Evolutionary conservation across 2,329 filamentous ascomycete genomes (phyloP).

Genomic region (Fusarium odoratissimum): DNA sequence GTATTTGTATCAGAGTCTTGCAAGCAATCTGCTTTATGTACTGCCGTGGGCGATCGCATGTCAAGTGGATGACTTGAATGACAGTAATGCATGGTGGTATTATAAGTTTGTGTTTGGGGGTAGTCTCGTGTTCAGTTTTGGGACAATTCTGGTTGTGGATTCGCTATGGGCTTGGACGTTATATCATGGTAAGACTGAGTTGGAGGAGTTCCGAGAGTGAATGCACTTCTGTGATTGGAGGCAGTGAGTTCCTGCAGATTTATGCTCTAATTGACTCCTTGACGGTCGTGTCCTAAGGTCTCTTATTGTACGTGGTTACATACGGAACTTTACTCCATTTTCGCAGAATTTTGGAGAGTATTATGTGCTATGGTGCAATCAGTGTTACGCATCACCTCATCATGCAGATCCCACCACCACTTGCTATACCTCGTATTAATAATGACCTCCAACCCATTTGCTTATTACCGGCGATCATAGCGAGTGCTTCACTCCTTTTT

Average conservation of each 20-base stretch:
- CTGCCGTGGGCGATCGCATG: constrained; percentile 77
- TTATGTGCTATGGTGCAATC: constrained; percentile 18
- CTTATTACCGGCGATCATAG: background rate
- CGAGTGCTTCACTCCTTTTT: background rate
- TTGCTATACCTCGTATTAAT: background rate
- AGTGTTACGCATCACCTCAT: constrained; percentile 19
- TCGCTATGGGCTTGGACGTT: constrained; percentile 64
- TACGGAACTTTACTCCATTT: too few relatives aligned
- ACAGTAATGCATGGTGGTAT: constrained; percentile 72
- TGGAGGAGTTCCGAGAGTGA: constrained; percentile 51
- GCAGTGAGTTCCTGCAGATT: background rate
- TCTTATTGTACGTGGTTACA: background rate
- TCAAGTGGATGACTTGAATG: constrained; percentile 59
- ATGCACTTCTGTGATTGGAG: background rate
- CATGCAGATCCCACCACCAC: background rate
- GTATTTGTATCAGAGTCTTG: constrained; percentile 76
- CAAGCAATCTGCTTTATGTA: constrained; percentile 75
- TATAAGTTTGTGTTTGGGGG: constrained; percentile 75
- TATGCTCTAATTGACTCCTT: accelerated
- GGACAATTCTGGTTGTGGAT: constrained; percentile 64
- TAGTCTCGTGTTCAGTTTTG: constrained; percentile 74
- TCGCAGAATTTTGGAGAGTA: background rate
- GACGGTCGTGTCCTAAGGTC: accelerated
- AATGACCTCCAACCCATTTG: background rate
- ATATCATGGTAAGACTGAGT: constrained; percentile 55